A percentile compares a stretch with the other conserved stretches of the same genome.
These are phyloP conservation scores for Ceratopteris richardii DNA, from an alignment of 75 land plant genomes.

Conservation along the genomic window DNA sequence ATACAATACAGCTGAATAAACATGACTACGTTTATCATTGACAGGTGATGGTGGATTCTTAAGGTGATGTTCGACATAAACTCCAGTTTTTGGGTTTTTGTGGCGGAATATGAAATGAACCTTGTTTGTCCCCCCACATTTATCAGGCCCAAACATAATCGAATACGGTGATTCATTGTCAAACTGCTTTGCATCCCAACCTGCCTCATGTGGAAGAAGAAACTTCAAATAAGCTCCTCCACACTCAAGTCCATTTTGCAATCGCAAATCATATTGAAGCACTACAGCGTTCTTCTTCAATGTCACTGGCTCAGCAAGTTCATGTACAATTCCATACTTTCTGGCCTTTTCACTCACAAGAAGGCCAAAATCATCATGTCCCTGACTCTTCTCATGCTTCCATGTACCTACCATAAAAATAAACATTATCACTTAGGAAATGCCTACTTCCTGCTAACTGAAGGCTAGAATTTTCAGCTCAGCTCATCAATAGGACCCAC, in stretches of 20 bases:
- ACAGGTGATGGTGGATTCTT: constrained; percentile 80
- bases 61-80: constrained; percentile 83
- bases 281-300: constrained; percentile 56
- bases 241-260: constrained; percentile 89
- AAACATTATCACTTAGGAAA: neutral
- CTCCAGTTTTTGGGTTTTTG: constrained; percentile 73
- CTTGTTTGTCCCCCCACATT: constrained; percentile 93
- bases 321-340: constrained; percentile 82
- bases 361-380: constrained; percentile 95
- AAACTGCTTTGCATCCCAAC: constrained; percentile 64
- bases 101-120: constrained; percentile 90
- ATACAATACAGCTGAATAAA: constrained; percentile 75
- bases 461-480: no score
- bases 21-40: constrained; percentile 71
- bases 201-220: constrained; percentile 75
- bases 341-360: constrained; percentile 85
- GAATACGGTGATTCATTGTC: constrained; percentile 86
- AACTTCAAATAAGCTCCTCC: constrained; percentile 92
- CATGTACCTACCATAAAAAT: constrained; percentile 55
- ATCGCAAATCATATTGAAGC: constrained; percentile 73
- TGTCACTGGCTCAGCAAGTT: constrained; percentile 44
- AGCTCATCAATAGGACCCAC: no score
- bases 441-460: no score
- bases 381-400: constrained; percentile 92
- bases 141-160: constrained; percentile 98